Evolutionary conservation across 441 rosid species (phyloP), one percentile per base, ranked within the genome.

Genomic region (Erodium moschatum): DNA sequence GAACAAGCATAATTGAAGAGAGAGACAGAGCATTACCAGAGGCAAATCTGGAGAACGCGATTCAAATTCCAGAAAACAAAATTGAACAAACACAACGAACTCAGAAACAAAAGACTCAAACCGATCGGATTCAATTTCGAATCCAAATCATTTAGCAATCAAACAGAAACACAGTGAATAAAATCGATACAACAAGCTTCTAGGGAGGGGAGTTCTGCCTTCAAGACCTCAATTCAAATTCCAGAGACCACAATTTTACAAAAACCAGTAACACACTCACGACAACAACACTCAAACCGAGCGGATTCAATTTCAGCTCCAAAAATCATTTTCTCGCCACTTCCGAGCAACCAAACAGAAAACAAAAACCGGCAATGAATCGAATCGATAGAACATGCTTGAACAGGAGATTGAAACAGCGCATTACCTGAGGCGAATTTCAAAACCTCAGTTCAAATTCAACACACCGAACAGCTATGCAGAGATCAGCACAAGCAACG

Each of bases 261-360:
- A n/a, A 15, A 50, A n/a, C 6, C 27, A 24, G 27, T 24, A n/a
- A 50, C 16, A 50, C 19, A 50, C 15, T 13, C 8, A 15, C 5
- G 58, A 50, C 5, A 19, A 20, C 27, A 6, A 58, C 11, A 58
- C 63, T 15, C 12, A 8, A 58, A 19, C 63, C 27, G 10, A 10
- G 38, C 6, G 12, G 63, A 58, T 19, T 20, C 63, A 54, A 19
- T 54, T 16, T 19, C 21, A 7, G 15, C 19, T 54, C 21, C 61
- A 54, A 54, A 54, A 54, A 54, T 54, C 61, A 20, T 19, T 18
- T 19, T 58, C 63, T 58, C 63, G 10, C 63, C 27, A 18, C 18
- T 19, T 58, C 63, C 63, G 29, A 58, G 29, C 13, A 19, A 58
- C 63, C 63, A 58, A 58, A 58, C 63, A 20, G 63, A 1, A 58